Base-by-base conservation (phyloP, 805 yeast genomes). In the Teunomyces cretensis region DNA sequence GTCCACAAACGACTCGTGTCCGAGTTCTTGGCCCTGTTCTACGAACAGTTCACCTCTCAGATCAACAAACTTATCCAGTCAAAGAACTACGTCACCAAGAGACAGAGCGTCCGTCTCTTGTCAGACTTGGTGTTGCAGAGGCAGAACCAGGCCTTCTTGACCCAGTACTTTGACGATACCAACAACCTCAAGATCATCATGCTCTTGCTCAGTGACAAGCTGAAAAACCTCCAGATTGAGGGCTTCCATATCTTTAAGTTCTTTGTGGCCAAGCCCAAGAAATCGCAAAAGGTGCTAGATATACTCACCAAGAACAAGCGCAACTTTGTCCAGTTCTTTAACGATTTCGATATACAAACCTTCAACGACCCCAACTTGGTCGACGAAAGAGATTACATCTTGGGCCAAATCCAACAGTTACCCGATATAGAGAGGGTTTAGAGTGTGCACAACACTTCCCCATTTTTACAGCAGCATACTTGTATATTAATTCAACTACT, bases 231-330 rank as follows among this genome's bases (percentile, higher is more conserved):
- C 47, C 97, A 91, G 61, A 66, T 81, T 44, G 98, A 94, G 63
- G 90, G 96, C 3, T 94, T 94, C 60, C 91, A 94, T 53, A 85
- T 92, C 31, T 92, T 94, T 71, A 94, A 92, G 67, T 86, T 91
- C 32, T 89, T 94, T 65, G 90, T 90, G n/a, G 98, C 97, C 4
- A 94, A 94, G 64, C 99, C 99, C 4, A 83, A 85, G 51, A 91
- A 91, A 62, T 75, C 89, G 2, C 89, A 84, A 61, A 81, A 84
- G 6, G 82, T 94, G 2, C 68, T 78, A 43, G 97, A 92, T 63
- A 86, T 92, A 15, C 72, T 94, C 52, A 79, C 83, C 38, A 90
- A 91, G 60, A 94, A 94, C 64, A 81, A 89, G 57, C 86, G 81
- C 33, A 88, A 86, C 57, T 76, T 92, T 50, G 63, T 91, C 31